These are phyloP conservation scores for Lepidium sativum DNA, from an alignment of 345 rosid genomes.

Conservation along the genomic window DNA sequence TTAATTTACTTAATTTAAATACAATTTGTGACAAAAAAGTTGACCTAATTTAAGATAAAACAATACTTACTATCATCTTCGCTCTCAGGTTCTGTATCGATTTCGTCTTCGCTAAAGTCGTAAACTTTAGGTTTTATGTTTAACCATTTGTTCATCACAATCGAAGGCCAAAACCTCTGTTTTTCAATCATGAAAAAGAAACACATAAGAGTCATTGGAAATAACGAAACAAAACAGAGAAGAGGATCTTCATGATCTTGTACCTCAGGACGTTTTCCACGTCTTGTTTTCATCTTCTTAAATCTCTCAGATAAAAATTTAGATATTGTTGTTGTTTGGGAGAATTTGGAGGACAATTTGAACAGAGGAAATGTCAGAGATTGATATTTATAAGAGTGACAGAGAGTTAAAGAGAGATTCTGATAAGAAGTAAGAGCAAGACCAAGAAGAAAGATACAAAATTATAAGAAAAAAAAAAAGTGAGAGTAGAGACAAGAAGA, in stretches of 20 bases:
- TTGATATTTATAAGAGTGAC: constrained; percentile 27
- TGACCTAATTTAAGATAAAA: background rate
- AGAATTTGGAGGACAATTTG: constrained; percentile 11
- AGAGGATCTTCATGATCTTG: background rate
- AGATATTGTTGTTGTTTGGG: background rate
- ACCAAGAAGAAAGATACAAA: constrained; percentile 19
- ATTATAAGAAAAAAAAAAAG: background rate
- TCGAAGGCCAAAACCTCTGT: constrained; percentile 90
- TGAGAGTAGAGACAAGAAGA: constrained; percentile 26
- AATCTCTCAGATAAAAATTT: constrained; percentile 2
- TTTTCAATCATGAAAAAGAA: background rate
- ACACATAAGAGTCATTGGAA: background rate
- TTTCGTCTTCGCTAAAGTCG: constrained; percentile 96
- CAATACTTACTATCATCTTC: constrained; percentile 70
- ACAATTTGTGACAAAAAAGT: background rate
- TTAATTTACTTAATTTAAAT: background rate
- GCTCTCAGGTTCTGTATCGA: constrained; percentile 80
- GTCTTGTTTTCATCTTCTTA: constrained; percentile 42
- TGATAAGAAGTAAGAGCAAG: constrained; percentile 8
- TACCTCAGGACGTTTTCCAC: constrained; percentile 76
- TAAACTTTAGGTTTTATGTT: constrained; percentile 70
- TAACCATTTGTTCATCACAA: constrained; percentile 96
- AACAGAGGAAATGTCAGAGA: constrained; percentile 28
- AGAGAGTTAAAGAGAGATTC: background rate
- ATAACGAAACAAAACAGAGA: background rate